These are phyloP conservation scores for Smittium culicis DNA, from an alignment of 371 early-diverging fungal species.

Conservation along the genomic window DNA sequence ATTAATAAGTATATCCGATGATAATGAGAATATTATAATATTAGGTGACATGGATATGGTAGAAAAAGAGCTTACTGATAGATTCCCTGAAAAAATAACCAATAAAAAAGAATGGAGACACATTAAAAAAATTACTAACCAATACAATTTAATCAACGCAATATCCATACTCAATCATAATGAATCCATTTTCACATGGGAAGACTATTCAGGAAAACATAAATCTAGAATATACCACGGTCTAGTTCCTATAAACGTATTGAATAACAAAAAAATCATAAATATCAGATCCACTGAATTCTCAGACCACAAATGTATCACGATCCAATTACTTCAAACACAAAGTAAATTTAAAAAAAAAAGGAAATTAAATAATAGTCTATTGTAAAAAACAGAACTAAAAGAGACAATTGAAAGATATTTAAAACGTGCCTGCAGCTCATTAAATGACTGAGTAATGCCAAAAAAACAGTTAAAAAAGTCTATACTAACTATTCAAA, in stretches of 20 bases:
- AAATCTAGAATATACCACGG: slow-evolving; percentile 6
- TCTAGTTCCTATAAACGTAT: neutral
- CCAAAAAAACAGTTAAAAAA: neutral
- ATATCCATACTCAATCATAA: neutral
- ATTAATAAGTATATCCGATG: neutral
- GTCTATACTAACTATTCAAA: neutral
- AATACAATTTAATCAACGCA: neutral
- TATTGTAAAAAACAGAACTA: neutral
- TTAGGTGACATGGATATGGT: slow-evolving; percentile 6
- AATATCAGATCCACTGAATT: neutral
- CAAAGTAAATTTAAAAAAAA: slow-evolving; percentile 4
- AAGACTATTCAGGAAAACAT: neutral
- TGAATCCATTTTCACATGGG: neutral
- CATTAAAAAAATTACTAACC: slow-evolving; percentile 1
- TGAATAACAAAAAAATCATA: neutral
- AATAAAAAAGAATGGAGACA: neutral
- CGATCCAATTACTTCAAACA: slow-evolving; percentile 5
- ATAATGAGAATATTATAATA: slow-evolving; percentile 5
- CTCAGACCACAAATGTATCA: slow-evolving; percentile 4
- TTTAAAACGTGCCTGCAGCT: neutral
- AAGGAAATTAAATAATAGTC: neutral
- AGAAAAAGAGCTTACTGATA: slow-evolving; percentile 5
- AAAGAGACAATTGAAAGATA: neutral
- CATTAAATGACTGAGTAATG: neutral
- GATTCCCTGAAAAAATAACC: slow-evolving; percentile 1